Evolutionary conservation across 345 rosid species (phyloP), one percentile per base, ranked within the genome.

Genomic region (Eucalyptus marginata): DNA sequence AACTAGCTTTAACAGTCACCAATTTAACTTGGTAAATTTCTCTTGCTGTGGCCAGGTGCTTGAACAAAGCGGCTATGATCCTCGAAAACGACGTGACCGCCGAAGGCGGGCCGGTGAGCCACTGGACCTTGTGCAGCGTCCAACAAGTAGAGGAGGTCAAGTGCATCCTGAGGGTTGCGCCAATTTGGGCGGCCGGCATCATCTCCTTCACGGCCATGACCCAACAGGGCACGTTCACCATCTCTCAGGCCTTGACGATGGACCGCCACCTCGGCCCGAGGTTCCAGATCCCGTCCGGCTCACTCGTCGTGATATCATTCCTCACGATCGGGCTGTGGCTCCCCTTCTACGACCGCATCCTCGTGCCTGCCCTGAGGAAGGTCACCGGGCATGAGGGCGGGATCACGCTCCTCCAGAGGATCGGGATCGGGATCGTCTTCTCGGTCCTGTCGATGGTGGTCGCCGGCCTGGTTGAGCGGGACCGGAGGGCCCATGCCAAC

Each of bases 61-160:
- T 97, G 25, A 95, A 94, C 93, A 97, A 95, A 88, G 96, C 98
- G 1, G 96, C 96, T 0, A 85, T 96, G 80, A 86, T 95, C 24
- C 54, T 33, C 29, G 93, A 93, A 58, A 87, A 94, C 15, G 98
- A 96, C 59, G 83, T 96, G 36, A 88, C 90, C 46, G 76, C 91
- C 0, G 93, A 96, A 36, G 96, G 98, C 40, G 40, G 90, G 25
- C 90, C 88, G 6, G 62, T 62, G 10, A 89, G 93, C 54, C 91
- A 56, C 17, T 94, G 97, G 97, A 90, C 92, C 50, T 91, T 96
- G 14, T 91, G 95, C 93, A 95, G 95, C 88, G 49, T 96, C 71
- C 96, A 94, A 89, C 93, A 95, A 68, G 95, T 96, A 2, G 98
- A 96, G 90, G 97, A 95, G 59, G 89, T 94, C 33, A 96, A 96